Evolutionary conservation across 805 yeast species (phyloP), one percentile per base, ranked within the genome.

Genomic region (Candida jianshihensis): DNA sequence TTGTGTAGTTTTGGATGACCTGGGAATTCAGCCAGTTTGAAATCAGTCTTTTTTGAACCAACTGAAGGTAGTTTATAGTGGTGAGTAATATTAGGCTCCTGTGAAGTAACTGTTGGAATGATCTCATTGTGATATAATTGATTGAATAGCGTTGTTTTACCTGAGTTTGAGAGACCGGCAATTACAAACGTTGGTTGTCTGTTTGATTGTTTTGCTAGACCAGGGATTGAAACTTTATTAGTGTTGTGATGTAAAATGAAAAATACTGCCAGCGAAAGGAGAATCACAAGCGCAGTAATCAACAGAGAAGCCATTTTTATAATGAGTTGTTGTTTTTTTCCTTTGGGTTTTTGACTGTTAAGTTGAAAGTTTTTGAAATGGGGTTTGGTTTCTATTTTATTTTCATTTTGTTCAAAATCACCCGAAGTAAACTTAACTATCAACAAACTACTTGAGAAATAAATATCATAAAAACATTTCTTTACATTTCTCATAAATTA

Each of bases 1-100:
- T 75, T 73, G 36, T 72, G 73, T 46, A 89, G 73, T 58, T 86
- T 87, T 37, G 72, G 62, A 60, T 83, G 88, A n/a, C 97, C 96
- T 2, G 98, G 98, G 43, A 78, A 78, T 51, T 90, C 97, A 35
- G 81, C 68, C 27, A 89, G 56, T 42, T 70, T 74, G 51, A 63
- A 70, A 38, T 50, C 59, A 39, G 57, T 67, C 47, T 52, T 60
- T 33, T 43, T 62, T 8, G 42, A 54, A 4, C 58, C 53, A 2
- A 60, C 60, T 6, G 60, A 51, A 10, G 74, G 73, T n/a, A 76
- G 47, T 33, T 53, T 46, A 35, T 66, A 59, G 9, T 49, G 44
- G 7, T 57, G 61, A 6, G 60, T 57, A 18, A 51, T 38, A 48
- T 64, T 73, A n/a, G 71, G 64, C 35, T 66, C 72, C 41, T 71